Evolutionary conservation across 208 protist species (phyloP), one percentile per base, ranked within the genome.

Genomic region (Trypanosoma theileri): DNA sequence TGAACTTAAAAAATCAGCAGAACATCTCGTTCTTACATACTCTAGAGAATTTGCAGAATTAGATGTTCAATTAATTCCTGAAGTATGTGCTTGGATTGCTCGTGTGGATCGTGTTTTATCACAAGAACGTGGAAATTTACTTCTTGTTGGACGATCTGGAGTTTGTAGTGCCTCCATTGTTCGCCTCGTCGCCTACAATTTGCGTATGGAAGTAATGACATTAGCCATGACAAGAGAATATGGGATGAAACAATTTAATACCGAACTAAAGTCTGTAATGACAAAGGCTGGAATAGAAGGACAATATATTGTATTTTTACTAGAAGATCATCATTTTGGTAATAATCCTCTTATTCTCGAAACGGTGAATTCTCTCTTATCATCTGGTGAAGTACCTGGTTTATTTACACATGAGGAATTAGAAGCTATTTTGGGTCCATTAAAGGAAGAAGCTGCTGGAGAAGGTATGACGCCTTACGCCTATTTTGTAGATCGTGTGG

Each of bases 331-430:
- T 77, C 92, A 99, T 75, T 93, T 99, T 45, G 59, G 50, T 21
- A 79, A 89, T 46, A 87, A 97, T 42, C 60, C 84, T 0, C 66
- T 75, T 41, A 95, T 99, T 69, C 73, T 99, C 10, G 96, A 99
- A 75, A 86, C 79, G 31, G 73, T 99, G 60, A 99, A 99, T 81
- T 98, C 94, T 9, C 75, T 99, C 13, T 82, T 99, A 26, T 92
- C 94, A 21, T 92, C 96, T 0, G 98, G 98, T 26, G 98, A 99
- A 80, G 86, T 99, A 1, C 95, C 97, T 2, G 98, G 97, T 0
- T 82, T 99, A 12, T 99, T 98, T 81, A 83, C 91, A 22, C 83
- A 88, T 13, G 95, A 99, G 73, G 98, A 99, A 79, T 85, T 98
- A 19, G 98, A 99, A 16, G 84, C 92, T n/a, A 59, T 99, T 42